Evolutionary conservation across 805 yeast species (phyloP), one percentile per base, ranked within the genome.

Genomic region (Yamadazyma laniorum): DNA sequence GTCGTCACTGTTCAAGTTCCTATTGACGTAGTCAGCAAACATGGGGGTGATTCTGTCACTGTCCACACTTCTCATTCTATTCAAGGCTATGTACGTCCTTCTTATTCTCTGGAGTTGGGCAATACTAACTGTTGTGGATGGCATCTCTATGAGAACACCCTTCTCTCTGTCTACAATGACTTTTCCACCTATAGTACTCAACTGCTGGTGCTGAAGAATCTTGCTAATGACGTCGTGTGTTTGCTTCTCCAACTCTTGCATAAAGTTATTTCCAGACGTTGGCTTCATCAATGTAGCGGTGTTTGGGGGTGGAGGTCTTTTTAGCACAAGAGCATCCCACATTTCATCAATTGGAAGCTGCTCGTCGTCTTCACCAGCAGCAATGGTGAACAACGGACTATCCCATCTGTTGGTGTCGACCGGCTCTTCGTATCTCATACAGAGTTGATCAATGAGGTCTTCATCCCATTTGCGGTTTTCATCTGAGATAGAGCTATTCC

Each of bases 341-440:
- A 93, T 73, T 13, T 79, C 85, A 1, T 82, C 83, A 15, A 82
- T 58, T 0, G 89, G 85, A 18, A 82, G 53, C 3, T 60, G 62
- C 12, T 65, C 66, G 22, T 82, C 81, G 9, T 55, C 60, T 29
- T 58, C 51, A 34, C 75, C 79, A 51, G 67, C 74, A 3, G 80
- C 74, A 1, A 90, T 61, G 0, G 87, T 79, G 54, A 89, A 81
- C 44, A 91, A 64, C 5, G 99, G 99, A 3, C 95, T 79, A 55
- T 93, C 99, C 99, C 99, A 93, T 43, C 96, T 66, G 18, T 82
- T 77, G 52, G 77, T 76, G 22, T 80, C 79, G 55, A 87, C 84
- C 0, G 99, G 99, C 57, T 93, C 99, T 61, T 93, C 99, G 55
- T 82, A 93, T 42, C 99, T 63, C 79, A 89, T 85, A 3, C 79